Evolutionary conservation across 2,329 filamentous ascomycete genomes (phyloP), one percentile per base, ranked within the genome.

Genomic region (Exutisphaerella laricina): DNA sequence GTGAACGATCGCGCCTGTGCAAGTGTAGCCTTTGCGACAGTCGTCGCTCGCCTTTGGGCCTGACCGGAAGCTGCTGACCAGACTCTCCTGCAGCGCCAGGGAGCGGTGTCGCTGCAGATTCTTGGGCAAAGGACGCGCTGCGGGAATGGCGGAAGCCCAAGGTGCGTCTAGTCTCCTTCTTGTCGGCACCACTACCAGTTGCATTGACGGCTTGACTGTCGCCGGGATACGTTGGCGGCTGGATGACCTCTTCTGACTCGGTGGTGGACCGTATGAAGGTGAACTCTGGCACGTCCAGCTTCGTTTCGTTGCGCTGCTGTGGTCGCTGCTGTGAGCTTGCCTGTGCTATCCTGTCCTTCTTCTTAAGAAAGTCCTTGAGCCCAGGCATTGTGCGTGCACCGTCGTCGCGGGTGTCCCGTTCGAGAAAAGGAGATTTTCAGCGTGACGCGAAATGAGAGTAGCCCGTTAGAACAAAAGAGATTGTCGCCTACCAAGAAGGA

Each of bases 261-360:
- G 89, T 95, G 60, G 94, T 90, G 52, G 86, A 84, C 49, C 88
- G 83, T 59, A 92, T 75, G 68, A 96, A 88, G 50, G 76, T 87
- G 69, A 96, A 88, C 55, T 85, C 80, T 44, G 84, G 81, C 1
- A 55, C 49, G 5, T 22, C 47, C 29, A 55, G 20, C 16, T 13
- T 30, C n/a, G n/a, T n/a, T n/a, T n/a, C n/a, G n/a, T n/a, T n/a
- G n/a, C n/a, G n/a, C 28, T 43, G 26, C 32, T 50, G 23, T 72
- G 51, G 61, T 53, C 75, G 12, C 25, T 43, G 29, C 45, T 45
- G 16, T 50, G 53, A 10, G 39, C 29, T 9, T 60, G 36, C 39
- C 17, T 65, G 62, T 62, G 46, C 66, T 39, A 74, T 63, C 56
- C 70, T 77, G 28, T 79, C 75, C 57, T 79, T 80, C 67, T 80